phyloP scores from a whole-genome alignment of 345 rosid genomes.

The Salix caprea region DNA sequence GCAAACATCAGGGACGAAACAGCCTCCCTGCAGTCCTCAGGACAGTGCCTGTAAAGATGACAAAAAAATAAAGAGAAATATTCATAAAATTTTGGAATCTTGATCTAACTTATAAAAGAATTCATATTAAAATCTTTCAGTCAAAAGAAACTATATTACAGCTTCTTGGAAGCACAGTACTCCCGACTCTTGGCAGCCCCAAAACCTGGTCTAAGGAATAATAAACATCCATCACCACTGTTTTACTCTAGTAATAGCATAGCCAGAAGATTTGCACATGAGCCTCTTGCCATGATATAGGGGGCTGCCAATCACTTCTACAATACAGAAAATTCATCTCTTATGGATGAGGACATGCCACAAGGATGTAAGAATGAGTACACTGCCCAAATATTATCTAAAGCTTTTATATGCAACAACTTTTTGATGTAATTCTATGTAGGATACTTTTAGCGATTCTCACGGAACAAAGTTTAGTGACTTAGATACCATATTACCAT shows the following conservation, averaged over 20 bases:
- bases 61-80: constrained; percentile 5
- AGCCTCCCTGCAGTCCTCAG: constrained; percentile 78
- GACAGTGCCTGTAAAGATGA: constrained; percentile 60
- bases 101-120: no score
- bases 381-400: neutral
- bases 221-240: neutral
- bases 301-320: neutral
- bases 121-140: no score
- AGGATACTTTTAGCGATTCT: no score
- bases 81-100: neutral
- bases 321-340: neutral
- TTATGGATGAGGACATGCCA: neutral
- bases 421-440: neutral
- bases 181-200: no score
- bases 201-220: no score
- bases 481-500: no score
- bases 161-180: no score
- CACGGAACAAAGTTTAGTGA: no score
- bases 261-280: neutral
- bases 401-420: neutral
- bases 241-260: neutral
- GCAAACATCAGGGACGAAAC: constrained; percentile 85
- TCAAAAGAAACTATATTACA: no score
- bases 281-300: neutral
- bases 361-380: neutral